Percentiles rank a stretch among this genome's conserved stretches.
Conservation (phyloP, 73 alveolate genomes). For the Symbiodinium natans region DNA sequence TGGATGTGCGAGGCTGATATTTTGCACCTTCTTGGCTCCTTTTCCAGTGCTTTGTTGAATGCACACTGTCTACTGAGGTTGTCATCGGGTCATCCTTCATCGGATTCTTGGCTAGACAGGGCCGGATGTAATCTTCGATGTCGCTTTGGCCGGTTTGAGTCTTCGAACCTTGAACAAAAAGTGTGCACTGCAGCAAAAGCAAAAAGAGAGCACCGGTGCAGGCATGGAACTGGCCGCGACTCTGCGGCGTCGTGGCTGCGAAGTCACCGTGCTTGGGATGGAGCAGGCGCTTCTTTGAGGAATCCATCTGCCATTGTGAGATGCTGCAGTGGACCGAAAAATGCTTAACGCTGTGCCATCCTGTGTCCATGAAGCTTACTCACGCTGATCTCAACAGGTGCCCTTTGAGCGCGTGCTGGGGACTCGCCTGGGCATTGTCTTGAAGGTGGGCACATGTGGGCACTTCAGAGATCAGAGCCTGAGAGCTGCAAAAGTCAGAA, state of each 20-base stretch:
- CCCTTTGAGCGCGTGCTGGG: slow-evolving; percentile 96
- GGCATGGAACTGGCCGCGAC: slow-evolving; percentile 96
- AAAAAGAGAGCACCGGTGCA: too few relatives aligned
- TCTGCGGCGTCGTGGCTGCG: slow-evolving; percentile 55
- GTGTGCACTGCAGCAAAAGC: too few relatives aligned
- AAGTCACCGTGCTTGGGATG: slow-evolving; percentile 94
- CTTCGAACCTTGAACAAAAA: too few relatives aligned
- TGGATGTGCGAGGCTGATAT: not conserved
- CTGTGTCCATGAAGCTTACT: too few relatives aligned
- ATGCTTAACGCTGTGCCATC: not conserved
- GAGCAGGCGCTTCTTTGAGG: slow-evolving; percentile 92
- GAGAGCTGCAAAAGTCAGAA: slow-evolving; percentile 24
- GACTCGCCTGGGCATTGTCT: slow-evolving; percentile 92
- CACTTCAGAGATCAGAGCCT: slow-evolving; percentile 66
- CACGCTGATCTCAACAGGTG: not conserved
- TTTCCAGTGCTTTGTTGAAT: not conserved
- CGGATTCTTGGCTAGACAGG: not conserved
- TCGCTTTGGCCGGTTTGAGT: too few relatives aligned
- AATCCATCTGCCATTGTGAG: slow-evolving; percentile 3
- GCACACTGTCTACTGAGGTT: not conserved
- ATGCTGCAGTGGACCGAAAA: not conserved
- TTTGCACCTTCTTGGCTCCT: not conserved
- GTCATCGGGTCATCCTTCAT: slow-evolving; percentile 95
- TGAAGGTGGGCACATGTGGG: slow-evolving; percentile 71
- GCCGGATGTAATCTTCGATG: too few relatives aligned